Evolutionary conservation across 768 basidiomycete species (phyloP).

Genomic region (Boletus tylopilopsis): DNA sequence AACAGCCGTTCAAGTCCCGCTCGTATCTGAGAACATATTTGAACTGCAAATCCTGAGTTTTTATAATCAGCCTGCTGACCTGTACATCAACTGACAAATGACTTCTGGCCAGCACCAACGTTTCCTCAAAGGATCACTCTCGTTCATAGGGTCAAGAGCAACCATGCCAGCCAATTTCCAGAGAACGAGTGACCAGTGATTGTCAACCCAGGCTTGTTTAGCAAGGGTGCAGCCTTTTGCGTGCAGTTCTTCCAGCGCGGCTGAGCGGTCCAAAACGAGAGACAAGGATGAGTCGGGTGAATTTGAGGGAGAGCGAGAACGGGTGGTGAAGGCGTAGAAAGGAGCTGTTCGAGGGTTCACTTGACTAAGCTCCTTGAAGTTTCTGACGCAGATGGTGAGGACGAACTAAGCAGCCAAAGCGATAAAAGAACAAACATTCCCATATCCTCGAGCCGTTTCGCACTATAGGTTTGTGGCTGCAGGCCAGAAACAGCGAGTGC

Average conservation of each 20-base stretch:
- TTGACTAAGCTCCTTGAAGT: constrained; percentile 46
- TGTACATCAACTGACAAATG: constrained; percentile 77
- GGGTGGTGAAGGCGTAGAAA: constrained; percentile 57
- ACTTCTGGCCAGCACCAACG: constrained; percentile 86
- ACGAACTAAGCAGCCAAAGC: background rate
- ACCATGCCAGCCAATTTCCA: constrained; percentile 95
- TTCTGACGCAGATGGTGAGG: constrained; percentile 34
- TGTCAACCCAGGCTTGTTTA: constrained; percentile 80
- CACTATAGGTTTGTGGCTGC: constrained; percentile 44
- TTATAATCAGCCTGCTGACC: constrained; percentile 45
- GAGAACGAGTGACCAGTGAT: constrained; percentile 86
- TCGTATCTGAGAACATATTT: constrained; percentile 64
- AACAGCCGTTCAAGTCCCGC: constrained; percentile 72
- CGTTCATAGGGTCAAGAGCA: constrained; percentile 62
- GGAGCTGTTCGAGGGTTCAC: constrained; percentile 53
- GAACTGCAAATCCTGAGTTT: background rate
- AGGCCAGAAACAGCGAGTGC: constrained; percentile 49
- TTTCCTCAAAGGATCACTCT: constrained; percentile 40
- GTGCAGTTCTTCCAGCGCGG: constrained; percentile 53
- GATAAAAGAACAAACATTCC: constrained; percentile 45
- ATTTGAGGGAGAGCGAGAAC: constrained; percentile 28
- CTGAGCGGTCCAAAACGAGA: constrained; percentile 43
- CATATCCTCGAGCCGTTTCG: constrained; percentile 42
- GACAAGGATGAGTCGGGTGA: constrained; percentile 16
- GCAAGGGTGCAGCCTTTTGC: constrained; percentile 61